Evolutionary conservation across 2,329 filamentous ascomycete species (phyloP).

Genomic region (Aspergillus proliferans): DNA sequence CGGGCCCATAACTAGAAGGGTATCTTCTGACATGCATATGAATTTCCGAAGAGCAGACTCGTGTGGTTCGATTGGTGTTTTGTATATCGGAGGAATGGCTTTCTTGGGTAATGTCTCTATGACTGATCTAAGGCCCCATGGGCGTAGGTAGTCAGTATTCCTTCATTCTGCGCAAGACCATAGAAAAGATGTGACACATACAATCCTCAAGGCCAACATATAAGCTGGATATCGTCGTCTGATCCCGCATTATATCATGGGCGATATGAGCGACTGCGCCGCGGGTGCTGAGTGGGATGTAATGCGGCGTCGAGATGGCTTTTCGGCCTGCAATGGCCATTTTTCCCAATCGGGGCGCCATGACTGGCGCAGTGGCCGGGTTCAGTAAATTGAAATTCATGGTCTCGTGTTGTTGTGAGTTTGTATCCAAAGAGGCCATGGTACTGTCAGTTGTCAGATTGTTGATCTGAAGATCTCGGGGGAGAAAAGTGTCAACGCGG

Average conservation of each 20-base stretch:
- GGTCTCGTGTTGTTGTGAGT: slow-evolving; percentile 24
- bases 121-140: slow-evolving; percentile 45
- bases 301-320: slow-evolving; percentile 75
- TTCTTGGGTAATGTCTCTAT: slow-evolving; percentile 49
- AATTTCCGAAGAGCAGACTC: slow-evolving; percentile 66
- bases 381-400: slow-evolving; percentile 32
- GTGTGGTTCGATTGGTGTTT: slow-evolving; percentile 38
- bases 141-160: slow-evolving; percentile 25
- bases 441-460: slow-evolving; percentile 7
- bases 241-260: slow-evolving; percentile 68
- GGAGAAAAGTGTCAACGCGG: not conserved
- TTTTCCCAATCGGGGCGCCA: slow-evolving; percentile 59
- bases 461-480: not conserved
- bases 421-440: slow-evolving; percentile 21
- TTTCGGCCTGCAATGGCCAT: slow-evolving; percentile 58
- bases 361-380: slow-evolving; percentile 23
- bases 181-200: slow-evolving; percentile 42
- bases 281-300: slow-evolving; percentile 71
- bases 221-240: slow-evolving; percentile 60
- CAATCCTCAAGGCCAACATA: slow-evolving; percentile 91
- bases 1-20: slow-evolving; percentile 66
- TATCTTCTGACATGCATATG: slow-evolving; percentile 61
- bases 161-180: not conserved
- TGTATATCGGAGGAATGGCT: slow-evolving; percentile 46
- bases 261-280: slow-evolving; percentile 83